A percentile compares a stretch with the other conserved stretches of the same genome.
phyloP scores from a whole-genome alignment of 495 filamentous ascomycete species.

The Neurospora sp. region DNA sequence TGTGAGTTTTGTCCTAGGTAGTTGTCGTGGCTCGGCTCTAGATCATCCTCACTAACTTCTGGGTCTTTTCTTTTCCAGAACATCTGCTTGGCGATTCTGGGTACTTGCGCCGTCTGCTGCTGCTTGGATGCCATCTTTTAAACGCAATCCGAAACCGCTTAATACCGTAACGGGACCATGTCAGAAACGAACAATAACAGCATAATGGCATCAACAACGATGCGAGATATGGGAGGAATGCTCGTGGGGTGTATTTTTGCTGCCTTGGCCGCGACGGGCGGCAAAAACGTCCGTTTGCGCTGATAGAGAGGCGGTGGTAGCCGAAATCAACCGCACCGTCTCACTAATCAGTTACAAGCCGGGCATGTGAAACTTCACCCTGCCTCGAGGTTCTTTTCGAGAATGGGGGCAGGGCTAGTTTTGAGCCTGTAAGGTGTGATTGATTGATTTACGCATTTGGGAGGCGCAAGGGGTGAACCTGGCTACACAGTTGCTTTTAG shows the following conservation, averaged over 20 bases:
- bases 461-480: not conserved
- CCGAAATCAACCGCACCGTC: not conserved
- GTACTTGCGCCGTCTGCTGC: constrained; percentile 38
- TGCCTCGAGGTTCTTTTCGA: not conserved
- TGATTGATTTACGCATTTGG: not conserved
- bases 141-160: not conserved
- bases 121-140: constrained; percentile 40
- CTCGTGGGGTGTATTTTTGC: not conserved
- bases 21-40: not conserved
- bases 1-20: not conserved
- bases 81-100: constrained; percentile 27
- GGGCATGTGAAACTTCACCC: not conserved
- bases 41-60: not conserved
- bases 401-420: not conserved
- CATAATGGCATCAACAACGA: not conserved
- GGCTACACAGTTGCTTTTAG: not conserved
- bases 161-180: not conserved
- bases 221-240: not conserved
- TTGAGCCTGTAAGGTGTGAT: not conserved
- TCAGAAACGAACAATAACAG: not conserved
- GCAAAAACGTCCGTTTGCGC: not conserved
- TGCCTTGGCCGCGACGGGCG: not conserved
- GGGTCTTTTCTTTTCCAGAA: constrained; percentile 6
- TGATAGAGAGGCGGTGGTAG: not conserved
- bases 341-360: not conserved